These are phyloP conservation scores for Oxytropis ochrocephala DNA, from an alignment of 306 rosid species.

Conservation along the genomic window DNA sequence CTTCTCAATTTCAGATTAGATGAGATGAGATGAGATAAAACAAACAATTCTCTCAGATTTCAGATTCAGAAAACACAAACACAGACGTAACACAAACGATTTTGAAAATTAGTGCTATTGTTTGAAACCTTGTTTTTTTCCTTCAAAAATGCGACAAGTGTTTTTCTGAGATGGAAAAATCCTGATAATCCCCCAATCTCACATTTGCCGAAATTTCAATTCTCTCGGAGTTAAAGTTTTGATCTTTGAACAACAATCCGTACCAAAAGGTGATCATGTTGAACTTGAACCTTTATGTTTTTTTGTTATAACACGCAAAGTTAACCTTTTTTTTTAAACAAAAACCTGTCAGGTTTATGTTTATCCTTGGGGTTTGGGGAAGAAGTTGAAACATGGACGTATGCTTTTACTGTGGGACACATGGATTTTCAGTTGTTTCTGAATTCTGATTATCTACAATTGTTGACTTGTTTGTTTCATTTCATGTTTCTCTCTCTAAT, in stretches of 20 bases:
- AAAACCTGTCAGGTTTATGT: conserved; percentile 27
- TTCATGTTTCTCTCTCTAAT: background rate
- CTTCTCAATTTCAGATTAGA: background rate
- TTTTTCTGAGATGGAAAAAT: conserved; percentile 7
- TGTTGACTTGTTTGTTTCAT: background rate
- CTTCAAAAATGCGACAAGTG: conserved; percentile 12
- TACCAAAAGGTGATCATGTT: conserved; percentile 45
- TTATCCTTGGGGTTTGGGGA: conserved; percentile 24
- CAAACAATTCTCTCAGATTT: background rate
- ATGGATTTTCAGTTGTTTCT: conserved; percentile 8
- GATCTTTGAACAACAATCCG: conserved; percentile 24
- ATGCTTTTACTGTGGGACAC: conserved; percentile 10
- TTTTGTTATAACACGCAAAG: conserved; percentile 10
- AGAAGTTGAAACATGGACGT: conserved; percentile 6
- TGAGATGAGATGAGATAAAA: background rate
- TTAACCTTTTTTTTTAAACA: conserved; percentile 6
- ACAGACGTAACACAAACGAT: background rate
- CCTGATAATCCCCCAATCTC: conserved; percentile 40
- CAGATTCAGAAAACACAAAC: background rate
- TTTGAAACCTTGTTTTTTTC: conserved; percentile 23
- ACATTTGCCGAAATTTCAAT: conserved; percentile 35
- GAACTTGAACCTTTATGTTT: conserved; percentile 5
- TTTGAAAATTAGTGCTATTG: conserved; percentile 24
- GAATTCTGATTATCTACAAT: background rate
- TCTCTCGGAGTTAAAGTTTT: conserved; percentile 22